Base-by-base conservation (phyloP, 2,329 filamentous ascomycete genomes). In the Botrytis sinoallii region DNA sequence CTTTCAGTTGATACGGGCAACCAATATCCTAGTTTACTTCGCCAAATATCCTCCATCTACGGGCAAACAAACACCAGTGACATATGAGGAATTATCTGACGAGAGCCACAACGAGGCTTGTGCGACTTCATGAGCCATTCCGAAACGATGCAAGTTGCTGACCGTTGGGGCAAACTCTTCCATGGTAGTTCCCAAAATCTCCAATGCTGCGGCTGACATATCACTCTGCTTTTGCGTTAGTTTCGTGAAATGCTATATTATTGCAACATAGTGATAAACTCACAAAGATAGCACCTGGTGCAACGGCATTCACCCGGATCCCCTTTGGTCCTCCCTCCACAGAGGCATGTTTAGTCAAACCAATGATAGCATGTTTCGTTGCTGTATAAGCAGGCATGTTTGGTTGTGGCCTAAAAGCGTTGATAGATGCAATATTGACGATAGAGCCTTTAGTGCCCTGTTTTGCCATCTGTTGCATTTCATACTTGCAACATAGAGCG, bases 171-270 rank as follows among this genome's bases (percentile, higher is more conserved):
- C 81, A 83, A 75, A 87, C 85, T 42, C 77, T 75, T 32, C 73
- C 71, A 2, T 85, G 0, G 86, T 79, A 42, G 83, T 86, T 4
- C 85, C 86, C 73, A 84, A 81, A 71, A 86, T 83, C 81, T 44
- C 80, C 75, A 70, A 83, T 78, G 67, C 83, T 74, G 68, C 81
- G 74, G 72, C 78, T 67, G 84, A 82, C 81, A 83, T 85, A 32
- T 82, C 80, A 3, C 71, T 75, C 52, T 78, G 75, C 52, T 57
- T 74, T 48, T 6, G 65, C 71, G 73, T 78, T 79, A 32, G 32
- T 74, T 57, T 76, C 74, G 40, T 67, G 3, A 75, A 74, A 77
- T 84, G 82, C 75, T 85, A 81, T 82, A 87, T 84, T 77, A 87
- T 75, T 14, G 85, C 85, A 29, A 85, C 87, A 75, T 84, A 82